Percentiles rank a stretch among this genome's conserved stretches.
Conservation (phyloP, 352 stramenopile genomes). For the Globisporangium takayamanum region DNA sequence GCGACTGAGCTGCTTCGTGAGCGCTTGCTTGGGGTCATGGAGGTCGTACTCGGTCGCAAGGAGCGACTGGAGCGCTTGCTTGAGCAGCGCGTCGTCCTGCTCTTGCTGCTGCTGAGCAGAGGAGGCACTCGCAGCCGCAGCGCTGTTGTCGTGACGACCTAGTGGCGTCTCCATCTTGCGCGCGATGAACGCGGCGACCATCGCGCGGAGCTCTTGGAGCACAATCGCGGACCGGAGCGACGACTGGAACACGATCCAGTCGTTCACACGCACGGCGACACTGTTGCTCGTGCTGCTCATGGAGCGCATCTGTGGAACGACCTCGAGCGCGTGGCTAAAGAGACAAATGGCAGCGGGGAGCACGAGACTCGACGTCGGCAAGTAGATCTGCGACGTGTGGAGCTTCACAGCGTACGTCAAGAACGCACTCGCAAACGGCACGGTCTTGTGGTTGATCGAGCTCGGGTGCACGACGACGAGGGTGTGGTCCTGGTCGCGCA, state of each 20-base stretch:
- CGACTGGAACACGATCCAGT: conserved; percentile 59
- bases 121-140: no score
- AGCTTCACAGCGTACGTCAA: conserved; percentile 78
- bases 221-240: conserved; percentile 51
- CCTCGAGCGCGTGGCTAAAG: conserved; percentile 63
- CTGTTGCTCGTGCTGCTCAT: conserved; percentile 11
- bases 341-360: conserved; percentile 51
- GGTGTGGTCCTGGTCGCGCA: conserved; percentile 36
- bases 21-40: conserved; percentile 36
- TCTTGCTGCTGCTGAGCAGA: conserved; percentile 3
- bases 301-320: conserved; percentile 35
- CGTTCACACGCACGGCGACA: conserved; percentile 56
- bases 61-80: conserved; percentile 26
- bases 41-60: conserved; percentile 45
- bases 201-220: conserved; percentile 36
- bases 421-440: conserved; percentile 46
- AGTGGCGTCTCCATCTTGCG: conserved; percentile 20
- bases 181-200: conserved; percentile 26
- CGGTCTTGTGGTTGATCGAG: conserved; percentile 69
- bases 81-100: conserved; percentile 6
- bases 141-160: conserved; percentile 2
- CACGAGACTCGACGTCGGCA: conserved; percentile 64
- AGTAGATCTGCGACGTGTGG: conserved; percentile 78
- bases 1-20: conserved; percentile 31
- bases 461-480: conserved; percentile 61